Evolutionary conservation across 768 basidiomycete species (phyloP), one percentile per base, ranked within the genome.

Genomic region (Mycena pura): DNA sequence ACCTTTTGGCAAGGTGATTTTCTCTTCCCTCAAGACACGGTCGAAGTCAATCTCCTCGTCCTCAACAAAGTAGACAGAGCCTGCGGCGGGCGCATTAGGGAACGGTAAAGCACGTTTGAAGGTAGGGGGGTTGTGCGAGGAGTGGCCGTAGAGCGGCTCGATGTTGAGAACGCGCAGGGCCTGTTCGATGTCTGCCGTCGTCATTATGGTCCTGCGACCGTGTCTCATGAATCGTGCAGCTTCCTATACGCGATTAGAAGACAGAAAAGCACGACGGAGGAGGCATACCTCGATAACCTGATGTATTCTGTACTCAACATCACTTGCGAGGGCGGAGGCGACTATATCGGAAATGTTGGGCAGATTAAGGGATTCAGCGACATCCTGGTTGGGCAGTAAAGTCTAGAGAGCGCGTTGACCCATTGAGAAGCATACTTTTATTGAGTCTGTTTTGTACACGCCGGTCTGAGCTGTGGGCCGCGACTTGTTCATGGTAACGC

Each of bases 41-140:
- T 96, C 93, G 68, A 99, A 95, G 76, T 99, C 97, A 46, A 99
- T 90, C 75, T 99, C 97, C 67, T 98, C 95, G 71, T 99, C 97
- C 61, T 97, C 94, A 17, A 96, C 87, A 69, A 94, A 95, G 77
- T 94, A 98, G 4, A 99, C 90, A 3, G 91, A 77, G 1, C 90
- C 91, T 6, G 86, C 84, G 4, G 81, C 73, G 10, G 80, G 77
- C 41, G 77, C 58, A 63, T 84, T 76, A 10, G 83, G 78, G 63
- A 82, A 84, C 47, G 86, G 81, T 24, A 84, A 82, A 44, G 84
- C 82, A 53, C 83, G 78, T 68, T 85, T 86, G 79, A 86, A 92
- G 2, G 82, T 75, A 0, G 85, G 82, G 11, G 86, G 83, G 66
- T 87, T 86, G 66, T 85, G 80, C 0, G 90, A 80, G 10, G 84